These are phyloP conservation scores for Leccinum truebloodii DNA, from an alignment of 768 basidiomycete genomes.

Conservation along the genomic window DNA sequence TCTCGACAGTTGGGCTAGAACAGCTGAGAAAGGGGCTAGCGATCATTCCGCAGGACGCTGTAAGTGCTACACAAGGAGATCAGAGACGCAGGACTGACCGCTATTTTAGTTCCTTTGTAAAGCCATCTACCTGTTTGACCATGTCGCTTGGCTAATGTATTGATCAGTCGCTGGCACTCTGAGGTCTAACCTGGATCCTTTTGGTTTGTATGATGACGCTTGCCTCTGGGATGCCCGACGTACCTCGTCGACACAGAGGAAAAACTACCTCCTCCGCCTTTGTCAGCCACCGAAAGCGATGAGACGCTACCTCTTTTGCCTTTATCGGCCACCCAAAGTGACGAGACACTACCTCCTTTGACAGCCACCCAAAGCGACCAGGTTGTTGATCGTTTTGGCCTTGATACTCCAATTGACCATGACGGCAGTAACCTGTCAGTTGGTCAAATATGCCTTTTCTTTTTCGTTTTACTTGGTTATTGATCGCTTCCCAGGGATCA, in stretches of 20 bases:
- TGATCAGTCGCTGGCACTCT: constrained; percentile 71
- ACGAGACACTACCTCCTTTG: constrained; percentile 35
- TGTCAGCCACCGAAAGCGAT: constrained; percentile 39
- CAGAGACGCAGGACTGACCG: background rate
- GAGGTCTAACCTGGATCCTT: constrained; percentile 88
- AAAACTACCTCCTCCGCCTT: constrained; percentile 20
- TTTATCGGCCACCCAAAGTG: constrained; percentile 38
- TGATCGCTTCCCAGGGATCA: constrained; percentile 61
- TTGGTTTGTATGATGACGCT: constrained; percentile 76
- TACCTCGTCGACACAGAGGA: constrained; percentile 66
- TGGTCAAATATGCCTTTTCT: constrained; percentile 36
- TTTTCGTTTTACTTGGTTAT: background rate
- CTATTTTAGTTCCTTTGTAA: constrained; percentile 41
- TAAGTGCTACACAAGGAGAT: constrained; percentile 7
- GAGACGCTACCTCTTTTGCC: constrained; percentile 14
- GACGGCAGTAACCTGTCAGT: constrained; percentile 86
- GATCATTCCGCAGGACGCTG: constrained; percentile 80
- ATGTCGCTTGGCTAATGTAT: constrained; percentile 11
- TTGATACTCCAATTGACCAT: constrained; percentile 83
- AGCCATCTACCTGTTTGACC: background rate
- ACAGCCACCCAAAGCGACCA: constrained; percentile 41
- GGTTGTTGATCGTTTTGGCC: constrained; percentile 58
- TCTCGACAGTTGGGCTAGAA: constrained; percentile 77
- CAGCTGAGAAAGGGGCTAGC: constrained; percentile 68
- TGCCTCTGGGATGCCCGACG: constrained; percentile 82